phyloP scores from a whole-genome alignment of 371 early-diverging fungal species.

The Vittaforma corneae region DNA sequence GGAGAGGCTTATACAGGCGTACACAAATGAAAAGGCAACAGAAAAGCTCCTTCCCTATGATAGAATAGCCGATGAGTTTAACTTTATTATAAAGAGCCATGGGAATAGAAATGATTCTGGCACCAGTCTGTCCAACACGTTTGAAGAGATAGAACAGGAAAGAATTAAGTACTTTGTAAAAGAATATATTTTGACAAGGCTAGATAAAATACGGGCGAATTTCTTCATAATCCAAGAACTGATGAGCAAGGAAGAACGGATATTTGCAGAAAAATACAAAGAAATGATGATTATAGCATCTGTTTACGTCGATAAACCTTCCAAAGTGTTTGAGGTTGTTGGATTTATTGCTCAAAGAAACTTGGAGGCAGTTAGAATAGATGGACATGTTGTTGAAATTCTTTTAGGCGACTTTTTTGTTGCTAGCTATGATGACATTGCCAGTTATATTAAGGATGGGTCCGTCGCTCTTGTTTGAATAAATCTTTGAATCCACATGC shows the following conservation, averaged over 20 bases:
- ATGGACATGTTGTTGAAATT: constrained; percentile 44
- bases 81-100: constrained; percentile 6
- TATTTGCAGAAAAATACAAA: constrained; percentile 16
- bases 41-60: constrained; percentile 40
- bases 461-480: constrained; percentile 32
- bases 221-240: constrained; percentile 7
- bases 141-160: constrained; percentile 48
- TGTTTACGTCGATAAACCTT: constrained; percentile 3
- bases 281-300: constrained; percentile 12
- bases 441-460: constrained; percentile 13
- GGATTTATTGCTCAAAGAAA: constrained; percentile 41
- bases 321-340: constrained; percentile 25
- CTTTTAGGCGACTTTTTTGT: constrained; percentile 48
- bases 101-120: not conserved
- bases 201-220: constrained; percentile 43
- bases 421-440: constrained; percentile 35
- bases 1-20: constrained; percentile 37
- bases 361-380: constrained; percentile 28
- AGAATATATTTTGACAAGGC: constrained; percentile 35
- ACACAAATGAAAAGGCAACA: constrained; percentile 47
- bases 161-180: constrained; percentile 47
- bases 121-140: constrained; percentile 8
- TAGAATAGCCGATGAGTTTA: constrained; percentile 16
- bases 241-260: constrained; percentile 24
- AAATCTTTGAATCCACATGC: no score